These are phyloP conservation scores for Purpureocillium lavendulum DNA, from an alignment of 2,329 filamentous ascomycete species.

Conservation along the genomic window DNA sequence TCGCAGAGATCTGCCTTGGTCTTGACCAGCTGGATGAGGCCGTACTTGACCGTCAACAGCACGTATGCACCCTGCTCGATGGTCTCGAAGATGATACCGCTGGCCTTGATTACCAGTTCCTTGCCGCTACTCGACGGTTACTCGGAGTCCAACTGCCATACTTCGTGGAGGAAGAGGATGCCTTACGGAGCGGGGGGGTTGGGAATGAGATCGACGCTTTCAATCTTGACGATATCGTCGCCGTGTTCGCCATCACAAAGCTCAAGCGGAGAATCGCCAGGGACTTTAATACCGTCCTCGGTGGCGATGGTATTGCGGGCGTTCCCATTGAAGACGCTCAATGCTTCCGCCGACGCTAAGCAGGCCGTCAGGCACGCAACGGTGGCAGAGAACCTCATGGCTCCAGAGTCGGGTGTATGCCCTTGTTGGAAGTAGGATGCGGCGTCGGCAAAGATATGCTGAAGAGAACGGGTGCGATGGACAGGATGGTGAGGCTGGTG, in stretches of 20 bases:
- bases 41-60: conserved; percentile 82
- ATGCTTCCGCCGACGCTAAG: conserved; percentile 34
- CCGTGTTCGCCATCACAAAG: conserved; percentile 63
- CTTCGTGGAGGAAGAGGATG: too few relatives aligned
- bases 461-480: neutral
- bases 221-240: conserved; percentile 65
- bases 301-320: conserved; percentile 27
- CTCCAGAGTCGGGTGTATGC: neutral
- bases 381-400: conserved; percentile 30
- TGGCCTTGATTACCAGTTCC: conserved; percentile 69
- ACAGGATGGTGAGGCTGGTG: neutral
- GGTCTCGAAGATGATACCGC: conserved; percentile 62
- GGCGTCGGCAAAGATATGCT: neutral
- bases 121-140: conserved; percentile 52
- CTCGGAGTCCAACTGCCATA: conserved; percentile 5
- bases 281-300: conserved; percentile 54
- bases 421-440: too few relatives aligned
- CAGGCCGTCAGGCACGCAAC: conserved; percentile 37
- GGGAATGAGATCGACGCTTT: conserved; percentile 70
- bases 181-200: conserved; percentile 79
- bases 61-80: conserved; percentile 77
- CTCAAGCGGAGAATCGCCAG: conserved; percentile 76
- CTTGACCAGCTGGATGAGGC: conserved; percentile 80
- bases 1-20: conserved; percentile 81
- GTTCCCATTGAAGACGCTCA: conserved; percentile 30